These are phyloP conservation scores for Acer saccharum DNA, from an alignment of 345 rosid genomes.

Conservation along the genomic window DNA sequence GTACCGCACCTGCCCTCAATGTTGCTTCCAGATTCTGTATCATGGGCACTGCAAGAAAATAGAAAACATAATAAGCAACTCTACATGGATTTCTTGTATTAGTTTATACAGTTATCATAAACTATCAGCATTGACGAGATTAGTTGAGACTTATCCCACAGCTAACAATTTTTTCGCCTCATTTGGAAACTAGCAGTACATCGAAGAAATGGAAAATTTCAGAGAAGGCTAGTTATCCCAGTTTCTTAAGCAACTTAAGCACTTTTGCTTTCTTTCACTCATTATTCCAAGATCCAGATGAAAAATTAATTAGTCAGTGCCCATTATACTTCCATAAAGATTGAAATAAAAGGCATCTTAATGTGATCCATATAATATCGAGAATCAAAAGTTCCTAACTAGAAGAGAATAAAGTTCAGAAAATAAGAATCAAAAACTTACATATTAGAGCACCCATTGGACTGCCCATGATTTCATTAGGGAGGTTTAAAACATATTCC, in stretches of 20 bases:
- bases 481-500: constrained; percentile 83
- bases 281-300: not conserved
- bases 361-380: not conserved
- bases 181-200: not conserved
- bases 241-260: not conserved
- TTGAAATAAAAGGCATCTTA: not conserved
- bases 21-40: constrained; percentile 83
- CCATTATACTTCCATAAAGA: not conserved
- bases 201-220: not conserved
- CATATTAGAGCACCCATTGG: constrained; percentile 91
- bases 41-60: constrained; percentile 80
- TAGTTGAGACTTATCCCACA: not conserved
- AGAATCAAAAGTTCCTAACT: not conserved
- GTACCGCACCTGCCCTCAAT: constrained; percentile 79
- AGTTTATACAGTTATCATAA: not conserved
- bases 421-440: constrained; percentile 37
- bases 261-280: not conserved
- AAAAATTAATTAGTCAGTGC: not conserved
- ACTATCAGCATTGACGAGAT: not conserved
- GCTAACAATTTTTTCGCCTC: not conserved
- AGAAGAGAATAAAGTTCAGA: not conserved
- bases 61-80: not conserved
- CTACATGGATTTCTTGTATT: not conserved
- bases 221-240: not conserved
- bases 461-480: constrained; percentile 84